Conservation (phyloP, 257 asterid species). For the Gynochthodes officinalis region DNA sequence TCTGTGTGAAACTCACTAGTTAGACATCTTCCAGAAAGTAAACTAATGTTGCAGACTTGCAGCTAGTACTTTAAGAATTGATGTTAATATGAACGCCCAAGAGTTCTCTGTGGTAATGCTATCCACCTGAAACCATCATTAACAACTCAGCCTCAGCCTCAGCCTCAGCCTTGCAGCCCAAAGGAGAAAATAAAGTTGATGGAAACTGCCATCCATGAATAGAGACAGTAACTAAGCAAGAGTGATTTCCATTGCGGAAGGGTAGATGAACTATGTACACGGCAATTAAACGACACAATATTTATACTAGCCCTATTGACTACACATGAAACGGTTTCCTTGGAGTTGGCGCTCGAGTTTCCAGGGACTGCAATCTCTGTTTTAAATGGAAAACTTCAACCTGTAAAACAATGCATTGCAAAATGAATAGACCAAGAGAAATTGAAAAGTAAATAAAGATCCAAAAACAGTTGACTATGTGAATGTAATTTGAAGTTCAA, state of each 20-base stretch:
- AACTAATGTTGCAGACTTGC: background rate
- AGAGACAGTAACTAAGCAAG: background rate
- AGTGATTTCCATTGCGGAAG: background rate
- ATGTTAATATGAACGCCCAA: background rate
- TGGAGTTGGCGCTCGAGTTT: slow-evolving; percentile 85
- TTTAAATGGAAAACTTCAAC: slow-evolving; percentile 91
- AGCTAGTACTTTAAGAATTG: background rate
- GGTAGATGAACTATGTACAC: slow-evolving; percentile 16
- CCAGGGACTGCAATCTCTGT: slow-evolving; percentile 89
- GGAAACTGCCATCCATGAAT: background rate
- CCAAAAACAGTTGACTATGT: background rate
- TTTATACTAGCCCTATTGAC: slow-evolving; percentile 5
- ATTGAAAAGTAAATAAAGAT: background rate
- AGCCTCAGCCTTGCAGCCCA: background rate
- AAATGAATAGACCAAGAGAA: background rate
- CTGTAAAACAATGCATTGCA: slow-evolving; percentile 37
- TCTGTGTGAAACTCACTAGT: background rate
- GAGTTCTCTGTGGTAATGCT: background rate
- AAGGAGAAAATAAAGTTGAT: background rate
- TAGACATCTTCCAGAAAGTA: background rate
- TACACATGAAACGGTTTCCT: slow-evolving; percentile 82
- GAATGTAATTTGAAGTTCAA: too few relatives aligned
- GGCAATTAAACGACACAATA: background rate
- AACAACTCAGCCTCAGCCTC: background rate
- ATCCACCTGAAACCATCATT: background rate